Conservation (phyloP, 2,329 filamentous ascomycete species). For the Talaromyces marneffei region DNA sequence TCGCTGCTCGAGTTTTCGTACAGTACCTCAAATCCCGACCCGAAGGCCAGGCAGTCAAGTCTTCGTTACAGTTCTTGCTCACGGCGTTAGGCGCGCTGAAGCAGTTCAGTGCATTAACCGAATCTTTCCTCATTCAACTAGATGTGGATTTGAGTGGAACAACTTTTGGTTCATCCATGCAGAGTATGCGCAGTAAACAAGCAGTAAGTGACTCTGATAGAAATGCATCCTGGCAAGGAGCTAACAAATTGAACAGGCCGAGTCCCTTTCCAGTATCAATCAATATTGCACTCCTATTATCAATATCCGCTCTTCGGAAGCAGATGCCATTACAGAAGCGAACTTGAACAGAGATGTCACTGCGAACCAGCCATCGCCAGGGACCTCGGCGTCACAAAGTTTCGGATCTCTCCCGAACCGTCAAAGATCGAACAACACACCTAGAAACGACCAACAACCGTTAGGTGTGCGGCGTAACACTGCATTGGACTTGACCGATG, state of each 20-base stretch:
- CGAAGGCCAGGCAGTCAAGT: slow-evolving; percentile 68
- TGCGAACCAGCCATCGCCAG: slow-evolving; percentile 2
- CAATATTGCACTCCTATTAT: background rate
- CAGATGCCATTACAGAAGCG: background rate
- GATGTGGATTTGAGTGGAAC: slow-evolving; percentile 77
- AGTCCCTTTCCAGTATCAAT: background rate
- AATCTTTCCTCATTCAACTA: slow-evolving; percentile 89
- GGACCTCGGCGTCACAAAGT: slow-evolving; percentile 1
- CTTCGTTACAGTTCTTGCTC: slow-evolving; percentile 84
- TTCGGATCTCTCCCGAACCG: slow-evolving; percentile 23
- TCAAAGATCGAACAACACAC: slow-evolving; percentile 17
- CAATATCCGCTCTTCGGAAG: background rate
- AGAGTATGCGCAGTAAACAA: slow-evolving; percentile 13
- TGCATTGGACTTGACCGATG: background rate
- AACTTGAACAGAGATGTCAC: background rate
- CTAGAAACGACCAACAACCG: background rate
- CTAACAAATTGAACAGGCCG: background rate
- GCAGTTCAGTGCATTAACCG: slow-evolving; percentile 79
- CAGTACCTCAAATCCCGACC: slow-evolving; percentile 95
- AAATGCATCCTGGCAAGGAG: background rate
- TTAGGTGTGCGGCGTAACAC: background rate
- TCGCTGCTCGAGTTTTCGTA: slow-evolving; percentile 90
- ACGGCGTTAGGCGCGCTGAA: slow-evolving; percentile 87
- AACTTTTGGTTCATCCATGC: slow-evolving; percentile 23
- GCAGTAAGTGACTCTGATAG: slow-evolving; percentile 1